Conservation (phyloP, 306 rosid genomes). For the Elaeagnus macrophylla region DNA sequence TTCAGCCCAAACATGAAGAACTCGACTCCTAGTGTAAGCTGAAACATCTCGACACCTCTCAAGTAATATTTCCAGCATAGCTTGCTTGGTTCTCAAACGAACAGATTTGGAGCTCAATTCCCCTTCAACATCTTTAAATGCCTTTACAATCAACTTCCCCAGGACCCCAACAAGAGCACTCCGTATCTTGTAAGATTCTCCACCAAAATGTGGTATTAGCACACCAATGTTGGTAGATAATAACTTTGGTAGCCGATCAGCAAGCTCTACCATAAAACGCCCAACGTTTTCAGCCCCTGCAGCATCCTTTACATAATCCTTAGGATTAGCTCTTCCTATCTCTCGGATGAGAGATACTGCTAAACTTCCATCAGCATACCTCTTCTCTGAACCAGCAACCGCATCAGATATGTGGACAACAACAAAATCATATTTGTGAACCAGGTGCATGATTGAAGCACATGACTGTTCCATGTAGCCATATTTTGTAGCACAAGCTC, state of each 20-base stretch:
- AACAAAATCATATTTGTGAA: slow-evolving; percentile 88
- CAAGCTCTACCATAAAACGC: slow-evolving; percentile 76
- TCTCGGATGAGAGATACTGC: slow-evolving; percentile 72
- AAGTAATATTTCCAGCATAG: slow-evolving; percentile 90
- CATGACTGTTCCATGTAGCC: slow-evolving; percentile 75
- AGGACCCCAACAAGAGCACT: slow-evolving; percentile 80
- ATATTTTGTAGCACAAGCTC: slow-evolving; percentile 84
- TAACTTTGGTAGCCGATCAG: slow-evolving; percentile 84
- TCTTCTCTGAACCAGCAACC: slow-evolving; percentile 66
- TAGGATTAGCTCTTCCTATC: slow-evolving; percentile 85
- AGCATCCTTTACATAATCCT: slow-evolving; percentile 79
- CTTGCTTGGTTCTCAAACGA: slow-evolving; percentile 89
- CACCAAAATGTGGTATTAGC: slow-evolving; percentile 87
- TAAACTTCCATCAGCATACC: slow-evolving; percentile 80
- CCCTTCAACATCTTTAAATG: slow-evolving; percentile 71
- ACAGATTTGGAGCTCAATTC: slow-evolving; percentile 66
- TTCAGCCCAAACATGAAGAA: slow-evolving; percentile 96
- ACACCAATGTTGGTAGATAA: slow-evolving; percentile 80
- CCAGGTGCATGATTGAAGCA: slow-evolving; percentile 78
- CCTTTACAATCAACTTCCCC: slow-evolving; percentile 79
- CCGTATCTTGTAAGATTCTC: slow-evolving; percentile 89
- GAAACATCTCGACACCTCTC: slow-evolving; percentile 98
- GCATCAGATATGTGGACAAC: slow-evolving; percentile 79
- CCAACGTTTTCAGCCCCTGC: slow-evolving; percentile 91
- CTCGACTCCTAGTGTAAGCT: slow-evolving; percentile 91